phyloP scores from a whole-genome alignment of 345 rosid genomes.

The Geranium brycei region DNA sequence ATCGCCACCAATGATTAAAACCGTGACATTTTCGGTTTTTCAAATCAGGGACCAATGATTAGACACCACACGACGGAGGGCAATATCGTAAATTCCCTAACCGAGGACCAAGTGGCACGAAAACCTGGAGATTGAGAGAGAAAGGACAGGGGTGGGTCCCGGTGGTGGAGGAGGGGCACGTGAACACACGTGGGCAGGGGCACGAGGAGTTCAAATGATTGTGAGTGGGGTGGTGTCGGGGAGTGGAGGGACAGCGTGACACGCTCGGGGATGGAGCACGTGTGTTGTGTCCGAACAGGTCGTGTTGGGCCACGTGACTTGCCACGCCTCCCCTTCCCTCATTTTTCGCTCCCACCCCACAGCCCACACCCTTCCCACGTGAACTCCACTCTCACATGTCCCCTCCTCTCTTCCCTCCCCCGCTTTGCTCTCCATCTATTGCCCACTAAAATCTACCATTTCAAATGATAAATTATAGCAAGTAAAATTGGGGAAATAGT shows the following conservation, averaged over 20 bases:
- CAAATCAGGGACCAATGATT: constrained; percentile 4
- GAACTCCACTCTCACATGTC: constrained; percentile 39
- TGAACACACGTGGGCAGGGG: background rate
- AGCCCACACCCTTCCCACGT: constrained; percentile 22
- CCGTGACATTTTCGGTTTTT: background rate
- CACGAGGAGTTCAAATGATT: constrained; percentile 32
- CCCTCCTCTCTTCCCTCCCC: constrained; percentile 3
- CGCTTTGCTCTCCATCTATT: background rate
- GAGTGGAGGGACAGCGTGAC: constrained; percentile 29
- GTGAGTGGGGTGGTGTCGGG: constrained; percentile 30
- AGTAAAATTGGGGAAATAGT: no score
- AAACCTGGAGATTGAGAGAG: background rate
- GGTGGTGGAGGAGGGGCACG: no score
- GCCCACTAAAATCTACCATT: no score
- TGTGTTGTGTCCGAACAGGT: constrained; percentile 37
- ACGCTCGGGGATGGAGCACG: constrained; percentile 31
- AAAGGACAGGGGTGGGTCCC: background rate
- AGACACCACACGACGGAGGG: background rate
- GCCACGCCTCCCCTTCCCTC: constrained; percentile 21
- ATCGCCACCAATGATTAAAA: constrained; percentile 1
- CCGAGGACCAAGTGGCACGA: no score
- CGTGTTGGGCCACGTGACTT: constrained; percentile 57
- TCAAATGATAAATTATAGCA: no score
- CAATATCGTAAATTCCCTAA: background rate
- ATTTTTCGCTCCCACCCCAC: constrained; percentile 9